phyloP scores from a whole-genome alignment of 2,329 filamentous ascomycete genomes.

The Aspergillus jensenii region DNA sequence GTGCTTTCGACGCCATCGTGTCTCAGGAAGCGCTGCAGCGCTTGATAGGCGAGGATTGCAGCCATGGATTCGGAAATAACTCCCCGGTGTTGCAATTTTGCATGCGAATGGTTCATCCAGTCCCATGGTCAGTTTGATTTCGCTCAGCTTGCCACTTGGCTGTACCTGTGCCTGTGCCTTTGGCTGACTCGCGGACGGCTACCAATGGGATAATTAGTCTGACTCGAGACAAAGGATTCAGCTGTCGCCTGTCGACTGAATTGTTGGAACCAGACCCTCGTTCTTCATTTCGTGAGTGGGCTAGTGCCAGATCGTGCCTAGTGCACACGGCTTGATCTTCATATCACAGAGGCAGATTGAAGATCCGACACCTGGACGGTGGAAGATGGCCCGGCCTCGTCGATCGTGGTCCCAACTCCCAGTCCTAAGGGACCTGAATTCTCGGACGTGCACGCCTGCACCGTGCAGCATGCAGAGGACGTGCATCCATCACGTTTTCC shows the following conservation, averaged over 20 bases:
- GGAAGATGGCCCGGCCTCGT: background rate
- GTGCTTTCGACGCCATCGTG: background rate
- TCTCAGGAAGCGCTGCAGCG: background rate
- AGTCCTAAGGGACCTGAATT: background rate
- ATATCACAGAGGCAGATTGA: background rate
- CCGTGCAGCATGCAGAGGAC: background rate
- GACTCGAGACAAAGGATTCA: background rate
- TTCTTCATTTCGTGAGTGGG: background rate
- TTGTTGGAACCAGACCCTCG: background rate
- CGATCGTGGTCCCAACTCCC: background rate
- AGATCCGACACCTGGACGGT: background rate
- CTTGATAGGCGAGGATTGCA: background rate
- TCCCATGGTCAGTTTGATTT: too few relatives aligned
- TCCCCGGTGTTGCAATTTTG: background rate
- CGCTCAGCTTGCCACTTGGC: too few relatives aligned
- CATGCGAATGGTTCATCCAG: background rate
- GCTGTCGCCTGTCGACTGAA: too few relatives aligned
- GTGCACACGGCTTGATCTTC: conserved; percentile 1
- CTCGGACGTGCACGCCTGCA: background rate
- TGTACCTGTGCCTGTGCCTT: too few relatives aligned
- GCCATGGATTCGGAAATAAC: background rate
- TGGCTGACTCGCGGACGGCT: too few relatives aligned
- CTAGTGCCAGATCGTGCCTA: background rate
- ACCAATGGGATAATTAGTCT: too few relatives aligned
- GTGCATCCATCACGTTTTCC: background rate